Base-by-base conservation (phyloP, 1,284 basidiomycete genomes). In the Tranzscheliella williamsii region DNA sequence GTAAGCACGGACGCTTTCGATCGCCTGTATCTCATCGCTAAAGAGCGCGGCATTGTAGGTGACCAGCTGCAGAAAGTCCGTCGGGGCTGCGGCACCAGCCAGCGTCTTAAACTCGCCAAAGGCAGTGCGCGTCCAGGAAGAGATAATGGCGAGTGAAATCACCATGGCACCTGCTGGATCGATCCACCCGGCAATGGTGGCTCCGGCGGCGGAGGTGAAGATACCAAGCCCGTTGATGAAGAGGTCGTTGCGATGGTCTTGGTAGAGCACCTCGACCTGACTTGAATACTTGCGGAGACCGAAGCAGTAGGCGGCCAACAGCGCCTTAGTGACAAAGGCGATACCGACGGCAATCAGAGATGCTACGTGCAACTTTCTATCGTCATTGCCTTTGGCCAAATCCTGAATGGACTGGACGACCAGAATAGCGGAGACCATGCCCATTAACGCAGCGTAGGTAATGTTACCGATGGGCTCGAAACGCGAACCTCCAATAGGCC, bases 261-360 rank as follows among this genome's bases (percentile, higher is more conserved):
- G 90, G 89, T 91, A 97, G 20, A 97, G 83, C 4, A 96, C 86
- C 44, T 86, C 85, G 2, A 98, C 91, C 78, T 98, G 94, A 65
- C 88, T 91, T 7, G 88, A 91, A 56, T 85, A 85, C 31, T 83
- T 83, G 31, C 89, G 85, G 42, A 94, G 82, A 2, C 88, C 84
- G 66, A 82, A 85, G 78, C 91, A 94, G 79, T 93, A 94, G 4
- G 92, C 33, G 80, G 95, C 96, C 31, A 98, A 83, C 0, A 85
- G 24, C 32, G 91, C 82, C 79, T 98, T 98, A 66, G 89, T 86
- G 61, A 89, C 85, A 61, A 94, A 84, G 3, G 92, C 91, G 7
- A 86, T 83, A 2, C 83, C 85, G 7, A 96, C 93, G 5, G 89
- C 85, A 29, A 92, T 81, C 48, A 95, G 83, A 2, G 91, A 87